phyloP scores from a whole-genome alignment of 257 asterid species.

The Fraxinus excelsior region DNA sequence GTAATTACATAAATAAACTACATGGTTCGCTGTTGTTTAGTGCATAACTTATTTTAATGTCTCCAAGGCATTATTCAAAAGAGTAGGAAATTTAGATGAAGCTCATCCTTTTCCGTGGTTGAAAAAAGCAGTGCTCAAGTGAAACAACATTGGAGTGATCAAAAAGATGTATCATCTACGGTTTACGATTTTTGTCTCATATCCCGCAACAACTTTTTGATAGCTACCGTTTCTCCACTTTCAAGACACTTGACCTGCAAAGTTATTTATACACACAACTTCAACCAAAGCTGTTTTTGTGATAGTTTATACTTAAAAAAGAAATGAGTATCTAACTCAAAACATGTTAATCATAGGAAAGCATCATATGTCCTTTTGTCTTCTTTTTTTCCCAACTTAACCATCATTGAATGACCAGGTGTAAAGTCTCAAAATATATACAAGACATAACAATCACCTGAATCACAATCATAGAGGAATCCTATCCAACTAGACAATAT shows the following conservation, averaged over 20 bases:
- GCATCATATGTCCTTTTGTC: not conserved
- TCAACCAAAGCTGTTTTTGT: not conserved
- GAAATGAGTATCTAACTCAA: not conserved
- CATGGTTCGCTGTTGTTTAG: no score
- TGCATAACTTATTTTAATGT: no score
- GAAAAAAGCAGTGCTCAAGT: constrained; percentile 77
- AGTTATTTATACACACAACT: not conserved
- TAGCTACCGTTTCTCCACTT: constrained; percentile 75
- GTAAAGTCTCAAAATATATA: not conserved
- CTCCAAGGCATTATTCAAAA: no score
- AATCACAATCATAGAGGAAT: constrained; percentile 81
- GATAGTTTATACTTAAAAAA: not conserved
- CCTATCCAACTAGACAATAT: constrained; percentile 86
- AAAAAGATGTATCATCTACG: constrained; percentile 81
- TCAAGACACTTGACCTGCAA: constrained; percentile 82
- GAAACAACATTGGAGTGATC: constrained; percentile 80
- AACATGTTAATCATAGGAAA: not conserved
- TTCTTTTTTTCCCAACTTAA: not conserved
- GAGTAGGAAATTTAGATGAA: constrained; percentile 51
- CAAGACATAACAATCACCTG: constrained; percentile 50
- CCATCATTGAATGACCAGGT: not conserved
- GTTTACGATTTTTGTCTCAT: constrained; percentile 75
- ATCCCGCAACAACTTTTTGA: constrained; percentile 76
- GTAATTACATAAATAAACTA: no score
- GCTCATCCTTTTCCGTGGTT: constrained; percentile 76